phyloP scores from a whole-genome alignment of 2,329 filamentous ascomycete species.

The Colletotrichum sp. region DNA sequence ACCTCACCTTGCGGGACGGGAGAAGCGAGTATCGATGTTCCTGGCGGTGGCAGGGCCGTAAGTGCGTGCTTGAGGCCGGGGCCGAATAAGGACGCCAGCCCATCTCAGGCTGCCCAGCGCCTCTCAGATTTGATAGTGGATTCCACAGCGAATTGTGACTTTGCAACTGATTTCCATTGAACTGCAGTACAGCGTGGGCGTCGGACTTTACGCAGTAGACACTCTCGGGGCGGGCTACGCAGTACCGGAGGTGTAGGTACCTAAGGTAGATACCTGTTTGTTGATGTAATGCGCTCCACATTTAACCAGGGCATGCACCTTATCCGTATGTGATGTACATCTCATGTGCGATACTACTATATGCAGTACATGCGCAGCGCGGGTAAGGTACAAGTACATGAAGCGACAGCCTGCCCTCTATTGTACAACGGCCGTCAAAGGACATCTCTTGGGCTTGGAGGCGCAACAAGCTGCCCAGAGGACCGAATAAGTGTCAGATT shows the following conservation, averaged over 20 bases:
- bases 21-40: neutral
- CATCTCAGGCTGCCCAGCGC: neutral
- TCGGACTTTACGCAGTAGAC: neutral
- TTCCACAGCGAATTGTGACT: neutral
- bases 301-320: neutral
- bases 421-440: neutral
- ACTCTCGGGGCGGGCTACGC: neutral
- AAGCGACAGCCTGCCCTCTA: neutral
- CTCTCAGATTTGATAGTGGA: neutral
- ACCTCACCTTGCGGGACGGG: neutral
- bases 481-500: neutral
- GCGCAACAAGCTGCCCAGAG: neutral
- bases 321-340: neutral
- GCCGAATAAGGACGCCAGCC: neutral
- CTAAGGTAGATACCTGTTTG: neutral
- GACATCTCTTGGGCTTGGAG: neutral
- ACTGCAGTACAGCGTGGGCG: neutral
- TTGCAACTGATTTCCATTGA: neutral
- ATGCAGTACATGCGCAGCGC: neutral
- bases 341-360: neutral
- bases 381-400: neutral
- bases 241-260: neutral
- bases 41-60: neutral
- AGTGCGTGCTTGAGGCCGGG: neutral
- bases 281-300: conserved; percentile 11